Evolutionary conservation across 257 asterid genomes (phyloP), one percentile per base, ranked within the genome.

Genomic region (Thymus mandschuricus): DNA sequence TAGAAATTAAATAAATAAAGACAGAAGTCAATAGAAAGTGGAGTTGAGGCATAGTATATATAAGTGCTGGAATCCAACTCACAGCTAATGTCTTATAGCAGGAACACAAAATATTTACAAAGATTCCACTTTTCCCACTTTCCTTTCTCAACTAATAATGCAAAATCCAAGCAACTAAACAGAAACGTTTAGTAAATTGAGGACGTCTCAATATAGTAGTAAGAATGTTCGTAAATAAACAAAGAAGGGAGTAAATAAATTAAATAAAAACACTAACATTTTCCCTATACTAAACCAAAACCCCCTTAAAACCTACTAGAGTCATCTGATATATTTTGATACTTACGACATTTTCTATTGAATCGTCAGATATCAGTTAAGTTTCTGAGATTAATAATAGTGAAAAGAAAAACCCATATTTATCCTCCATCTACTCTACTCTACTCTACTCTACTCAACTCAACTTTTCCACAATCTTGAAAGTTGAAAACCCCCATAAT

Each of bases 91-190:
- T 77, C 81, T 69, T 69, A 49, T 84, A 64, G 79, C 82, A 76
- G 50, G 63, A 75, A 63, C 80, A 80, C 67, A 51, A 66, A 70
- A 68, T 66, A 69, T 76, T 21, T 61, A 62, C 60, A 72, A 71
- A 89, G 91, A 87, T 89, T 87, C 79, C 90, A 81, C 71, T 71
- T 45, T 44, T 49, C 66, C 64, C 64, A 44, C 67, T 61, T 70
- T 64, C 44, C 30, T 54, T 45, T 66, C 71, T 41, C 74, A 73
- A 80, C 64, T 66, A 64, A 40, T 61, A 72, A 73, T 40, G 41
- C 6, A 38, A 38, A 49, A 10, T 51, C 21, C 21, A 69, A 52
- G 8, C 50, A 61, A 73, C 27, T 69, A 27, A 21, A 21, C 21
- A 21, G 21, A 21, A 21, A 21, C 21, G 21, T 21, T 21, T 21